These are phyloP conservation scores for Picea glauca DNA, from an alignment of 75 land plant genomes.

Conservation along the genomic window DNA sequence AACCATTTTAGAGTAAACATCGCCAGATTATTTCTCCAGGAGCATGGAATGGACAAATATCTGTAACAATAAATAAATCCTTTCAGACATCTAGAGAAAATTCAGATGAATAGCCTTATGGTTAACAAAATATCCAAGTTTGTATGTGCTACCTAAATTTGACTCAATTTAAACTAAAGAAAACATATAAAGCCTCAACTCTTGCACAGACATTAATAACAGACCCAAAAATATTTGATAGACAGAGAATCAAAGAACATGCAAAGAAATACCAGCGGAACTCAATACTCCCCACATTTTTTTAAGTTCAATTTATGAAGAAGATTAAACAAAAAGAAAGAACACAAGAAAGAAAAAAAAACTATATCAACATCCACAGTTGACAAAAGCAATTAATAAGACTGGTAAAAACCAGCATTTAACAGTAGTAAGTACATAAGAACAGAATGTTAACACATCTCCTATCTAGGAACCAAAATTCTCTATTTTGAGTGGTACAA, in stretches of 20 bases:
- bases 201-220: too few species aligned
- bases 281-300: not conserved
- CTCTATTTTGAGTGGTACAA: not conserved
- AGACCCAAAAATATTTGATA: not conserved
- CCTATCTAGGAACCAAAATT: not conserved
- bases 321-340: not conserved
- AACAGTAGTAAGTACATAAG: not conserved
- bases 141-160: not conserved
- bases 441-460: not conserved
- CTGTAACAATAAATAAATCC: not conserved
- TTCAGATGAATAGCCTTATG: not conserved
- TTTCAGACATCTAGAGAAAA: not conserved
- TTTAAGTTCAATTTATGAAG: not conserved
- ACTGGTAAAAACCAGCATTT: not conserved
- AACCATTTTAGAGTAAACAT: conserved; percentile 9
- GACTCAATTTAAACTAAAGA: not conserved
- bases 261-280: not conserved
- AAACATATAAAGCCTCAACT: not conserved
- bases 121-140: not conserved
- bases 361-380: not conserved
- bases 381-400: not conserved
- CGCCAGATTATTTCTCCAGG: not conserved
- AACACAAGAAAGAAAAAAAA: not conserved
- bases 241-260: not conserved
- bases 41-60: not conserved